These are phyloP conservation scores for Thalassiosira hispida DNA, from an alignment of 352 stramenopile genomes.

Conservation along the genomic window DNA sequence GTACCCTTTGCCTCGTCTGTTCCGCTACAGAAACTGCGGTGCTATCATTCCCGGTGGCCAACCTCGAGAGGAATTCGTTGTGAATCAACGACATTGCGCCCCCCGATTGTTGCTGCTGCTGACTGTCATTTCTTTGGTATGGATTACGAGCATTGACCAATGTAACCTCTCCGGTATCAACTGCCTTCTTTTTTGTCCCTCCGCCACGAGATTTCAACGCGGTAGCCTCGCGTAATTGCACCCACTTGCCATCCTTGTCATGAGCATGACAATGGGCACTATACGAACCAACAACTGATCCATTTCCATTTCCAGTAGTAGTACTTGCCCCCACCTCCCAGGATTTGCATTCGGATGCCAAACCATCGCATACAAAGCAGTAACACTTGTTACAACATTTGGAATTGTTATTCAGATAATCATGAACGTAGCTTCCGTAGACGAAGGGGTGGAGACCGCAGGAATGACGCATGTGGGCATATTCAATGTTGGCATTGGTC, in stretches of 20 bases:
- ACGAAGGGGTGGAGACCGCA: conserved; percentile 57
- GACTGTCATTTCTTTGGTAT: background rate
- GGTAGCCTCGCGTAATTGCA: conserved; percentile 4
- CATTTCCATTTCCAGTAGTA: background rate
- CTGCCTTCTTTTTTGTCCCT: background rate
- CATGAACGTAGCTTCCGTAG: background rate
- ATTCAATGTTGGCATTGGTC: conserved; percentile 69
- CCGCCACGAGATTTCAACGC: too few relatives aligned
- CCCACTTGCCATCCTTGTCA: conserved; percentile 12
- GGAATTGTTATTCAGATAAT: conserved; percentile 19
- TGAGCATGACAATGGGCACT: conserved; percentile 47
- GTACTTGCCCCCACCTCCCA: conserved; percentile 41
- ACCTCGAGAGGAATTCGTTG: conserved; percentile 30
- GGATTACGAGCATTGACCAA: background rate
- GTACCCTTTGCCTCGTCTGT: conserved; percentile 8
- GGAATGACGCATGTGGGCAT: conserved; percentile 56
- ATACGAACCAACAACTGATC: background rate
- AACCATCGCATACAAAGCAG: conserved; percentile 69
- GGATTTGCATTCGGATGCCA: conserved; percentile 46
- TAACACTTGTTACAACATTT: conserved; percentile 74
- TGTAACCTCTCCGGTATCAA: background rate
- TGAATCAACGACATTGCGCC: background rate
- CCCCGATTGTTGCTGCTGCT: background rate
- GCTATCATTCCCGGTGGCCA: too few relatives aligned
- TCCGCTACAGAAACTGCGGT: background rate